These are phyloP conservation scores for Botrytis deweyae DNA, from an alignment of 2,329 filamentous ascomycete genomes.

Conservation along the genomic window DNA sequence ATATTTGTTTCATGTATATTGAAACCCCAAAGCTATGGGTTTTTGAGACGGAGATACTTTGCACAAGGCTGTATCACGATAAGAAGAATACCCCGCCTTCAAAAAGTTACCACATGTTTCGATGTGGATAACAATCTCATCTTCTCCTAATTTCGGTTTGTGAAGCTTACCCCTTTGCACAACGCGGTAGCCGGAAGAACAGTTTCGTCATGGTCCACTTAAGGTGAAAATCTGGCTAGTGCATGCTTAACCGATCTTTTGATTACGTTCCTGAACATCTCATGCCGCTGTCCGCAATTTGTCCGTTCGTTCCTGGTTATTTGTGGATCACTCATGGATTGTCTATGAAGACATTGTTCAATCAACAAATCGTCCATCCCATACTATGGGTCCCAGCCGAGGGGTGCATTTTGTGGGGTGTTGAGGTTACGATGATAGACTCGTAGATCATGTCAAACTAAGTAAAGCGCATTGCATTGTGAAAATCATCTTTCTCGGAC, in stretches of 20 bases:
- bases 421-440: background rate
- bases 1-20: background rate
- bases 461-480: background rate
- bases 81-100: background rate
- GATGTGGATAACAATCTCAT: background rate
- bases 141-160: background rate
- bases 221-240: background rate
- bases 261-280: conserved; percentile 21
- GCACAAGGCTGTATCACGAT: background rate
- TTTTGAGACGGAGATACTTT: background rate
- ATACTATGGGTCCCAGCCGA: background rate
- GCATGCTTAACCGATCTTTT: background rate
- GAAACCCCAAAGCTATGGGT: background rate
- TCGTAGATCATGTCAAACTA: background rate
- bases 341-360: background rate
- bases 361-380: background rate
- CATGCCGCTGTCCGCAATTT: background rate
- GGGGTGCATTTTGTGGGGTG: background rate
- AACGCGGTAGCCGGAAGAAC: background rate
- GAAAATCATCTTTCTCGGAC: background rate
- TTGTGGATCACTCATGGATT: conserved; percentile 3
- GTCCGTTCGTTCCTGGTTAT: background rate
- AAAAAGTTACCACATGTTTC: background rate
- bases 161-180: background rate
- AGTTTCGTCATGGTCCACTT: conserved; percentile 6